Evolutionary conservation across 768 basidiomycete species (phyloP).

Genomic region (Rhizopogon rudus): DNA sequence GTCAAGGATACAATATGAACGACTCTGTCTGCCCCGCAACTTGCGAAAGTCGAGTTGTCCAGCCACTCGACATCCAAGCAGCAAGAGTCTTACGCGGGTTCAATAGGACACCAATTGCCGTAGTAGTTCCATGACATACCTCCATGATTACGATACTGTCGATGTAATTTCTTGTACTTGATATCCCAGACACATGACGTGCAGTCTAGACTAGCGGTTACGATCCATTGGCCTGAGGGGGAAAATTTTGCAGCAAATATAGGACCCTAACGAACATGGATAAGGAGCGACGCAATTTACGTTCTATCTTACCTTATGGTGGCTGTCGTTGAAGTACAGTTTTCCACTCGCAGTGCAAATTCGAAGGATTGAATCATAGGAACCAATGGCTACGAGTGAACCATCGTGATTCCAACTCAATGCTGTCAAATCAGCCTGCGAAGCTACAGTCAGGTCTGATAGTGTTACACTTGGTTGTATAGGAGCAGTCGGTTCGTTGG

Average conservation of each 20-base stretch:
- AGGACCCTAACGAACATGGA: slow-evolving; percentile 52
- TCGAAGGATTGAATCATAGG: slow-evolving; percentile 69
- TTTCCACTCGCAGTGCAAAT: slow-evolving; percentile 60
- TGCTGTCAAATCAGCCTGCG: slow-evolving; percentile 64
- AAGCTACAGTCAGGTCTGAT: slow-evolving; percentile 41
- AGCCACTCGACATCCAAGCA: slow-evolving; percentile 83
- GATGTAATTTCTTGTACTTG: slow-evolving; percentile 50
- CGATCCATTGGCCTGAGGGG: slow-evolving; percentile 62
- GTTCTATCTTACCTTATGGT: slow-evolving; percentile 53
- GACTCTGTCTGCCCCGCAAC: slow-evolving; percentile 63
- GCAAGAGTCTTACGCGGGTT: slow-evolving; percentile 44
- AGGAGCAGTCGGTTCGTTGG: slow-evolving; percentile 10
- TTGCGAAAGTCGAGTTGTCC: slow-evolving; percentile 63
- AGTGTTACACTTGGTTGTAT: slow-evolving; percentile 38
- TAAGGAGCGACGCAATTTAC: slow-evolving; percentile 1
- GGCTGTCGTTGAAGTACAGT: slow-evolving; percentile 54
- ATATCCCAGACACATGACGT: slow-evolving; percentile 80
- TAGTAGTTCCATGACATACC: slow-evolving; percentile 34
- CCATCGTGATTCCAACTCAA: slow-evolving; percentile 77
- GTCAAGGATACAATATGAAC: slow-evolving; percentile 60
- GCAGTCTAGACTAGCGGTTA: slow-evolving; percentile 74
- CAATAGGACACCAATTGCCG: slow-evolving; percentile 1
- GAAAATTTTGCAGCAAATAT: slow-evolving; percentile 81
- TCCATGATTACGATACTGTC: slow-evolving; percentile 61
- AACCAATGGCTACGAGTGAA: slow-evolving; percentile 69